Evolutionary conservation across 2,329 filamentous ascomycete species (phyloP), one percentile per base, ranked within the genome.

Genomic region (Aplosporella prunicola): DNA sequence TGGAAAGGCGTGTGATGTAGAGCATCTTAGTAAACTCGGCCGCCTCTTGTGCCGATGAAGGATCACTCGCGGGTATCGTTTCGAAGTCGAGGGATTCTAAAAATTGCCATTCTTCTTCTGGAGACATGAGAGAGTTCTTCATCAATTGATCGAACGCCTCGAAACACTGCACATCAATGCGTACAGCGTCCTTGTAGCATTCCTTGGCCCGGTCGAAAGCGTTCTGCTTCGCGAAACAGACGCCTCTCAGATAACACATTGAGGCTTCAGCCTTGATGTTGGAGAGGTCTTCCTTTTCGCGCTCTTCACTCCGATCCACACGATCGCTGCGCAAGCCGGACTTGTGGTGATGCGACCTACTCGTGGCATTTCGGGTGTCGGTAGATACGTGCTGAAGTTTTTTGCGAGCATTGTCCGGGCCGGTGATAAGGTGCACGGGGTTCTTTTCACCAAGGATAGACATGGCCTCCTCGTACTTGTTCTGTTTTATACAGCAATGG

Each of bases 121-220:
- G 87, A 15, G 76, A 76, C 76, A 98, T 82, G 44, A 98, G 71
- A 14, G 84, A 84, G 63, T 98, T 98, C 64, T 87, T 86, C 79
- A 96, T 95, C 39, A 98, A 74, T 65, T 96, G 88, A 51, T 95
- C 88, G 55, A 98, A 96, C 0, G 91, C 91, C 61, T 98, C 91
- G 55, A 94, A 96, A 62, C 91, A 98, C 59, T 94, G 88, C 3
- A 96, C 88, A 55, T 98, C 91, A 53, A 98, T 95, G 44, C 84
- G 78, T 30, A 96, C 87, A 2, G 91, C 91, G 51, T 93, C 86
- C 65, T 95, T 96, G 71, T 96, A 98, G 64, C 91, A 96, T 52
- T 96, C 88, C 59, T 95, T 95, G 35, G 91, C 91, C 22, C 87
- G 80, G 57, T 98, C 91, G 51, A 96, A 96, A 17, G 89, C 84